Evolutionary conservation across 2,329 filamentous ascomycete species (phyloP), one percentile per base, ranked within the genome.

Genomic region (Graphilbum fragrans): DNA sequence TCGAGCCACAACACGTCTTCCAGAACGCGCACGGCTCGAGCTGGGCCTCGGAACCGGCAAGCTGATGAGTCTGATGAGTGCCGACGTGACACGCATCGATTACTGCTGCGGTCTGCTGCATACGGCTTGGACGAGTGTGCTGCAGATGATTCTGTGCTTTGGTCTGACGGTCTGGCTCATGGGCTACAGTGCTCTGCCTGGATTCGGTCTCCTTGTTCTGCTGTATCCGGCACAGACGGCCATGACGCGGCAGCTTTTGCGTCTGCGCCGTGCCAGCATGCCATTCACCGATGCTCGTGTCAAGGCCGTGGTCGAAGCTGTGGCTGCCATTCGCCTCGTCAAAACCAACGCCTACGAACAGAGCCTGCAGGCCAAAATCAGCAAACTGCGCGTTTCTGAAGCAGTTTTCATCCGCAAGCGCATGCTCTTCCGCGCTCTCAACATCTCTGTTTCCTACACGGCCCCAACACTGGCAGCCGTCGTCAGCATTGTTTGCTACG

Each of bases 21-120:
- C 47, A 5, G 39, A 46, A 10, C 36, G 37, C 21, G 47, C 45
- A 2, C 48, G 48, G 38, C 43, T 55, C 3, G 45, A 52, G 16
- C 46, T 45, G 11, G 47, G 43, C 1, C 44, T 54, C 1, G 49
- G 45, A 1, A 55, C 50, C 0, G 55, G 53, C 14, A 57, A 56
- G 37, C 45, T 57, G 10, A 56, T 54, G 49, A 57, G 54, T 31
- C 39, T 57, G 12, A 57, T 57, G 47, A 57, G 55, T 10, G 55
- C 55, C 3, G 55, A 57, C 14, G 53, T 57, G 14, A 56, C 55
- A 1, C 53, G 55, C 5, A 39, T 57, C 2, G 55, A 57, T 35
- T 57, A 55, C 32, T 55, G 53, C 43, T 56, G 55, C 21, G 52
- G 52, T n/a, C 57, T 49, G 37, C 56, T 58, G 31, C 55, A 58